A percentile compares a stretch with the other conserved stretches of the same genome.
phyloP scores from a whole-genome alignment of 2,329 filamentous ascomycete genomes.

The Ceratocystis albifundus region DNA sequence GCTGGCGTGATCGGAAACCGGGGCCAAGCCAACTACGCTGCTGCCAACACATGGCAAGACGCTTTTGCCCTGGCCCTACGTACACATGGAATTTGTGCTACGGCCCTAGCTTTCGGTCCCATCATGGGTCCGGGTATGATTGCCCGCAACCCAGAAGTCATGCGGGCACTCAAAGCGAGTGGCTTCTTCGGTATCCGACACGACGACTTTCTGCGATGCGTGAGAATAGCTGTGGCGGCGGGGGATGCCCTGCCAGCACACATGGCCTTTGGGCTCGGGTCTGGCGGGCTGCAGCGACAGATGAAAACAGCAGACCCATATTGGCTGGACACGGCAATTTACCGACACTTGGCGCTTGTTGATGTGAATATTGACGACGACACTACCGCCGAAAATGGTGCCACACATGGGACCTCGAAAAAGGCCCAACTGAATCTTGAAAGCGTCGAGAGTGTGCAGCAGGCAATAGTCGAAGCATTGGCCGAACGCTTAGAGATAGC shows the following conservation, averaged over 20 bases:
- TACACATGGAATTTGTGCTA: conserved; percentile 34
- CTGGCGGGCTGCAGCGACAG: conserved; percentile 42
- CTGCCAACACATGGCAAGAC: conserved; percentile 43
- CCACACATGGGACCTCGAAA: conserved; percentile 24
- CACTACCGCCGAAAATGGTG: neutral
- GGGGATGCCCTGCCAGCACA: conserved; percentile 34
- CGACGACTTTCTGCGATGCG: conserved; percentile 38
- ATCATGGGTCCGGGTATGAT: conserved; percentile 46
- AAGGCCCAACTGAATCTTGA: conserved; percentile 23
- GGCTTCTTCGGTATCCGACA: conserved; percentile 46
- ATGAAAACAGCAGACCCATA: conserved; percentile 44
- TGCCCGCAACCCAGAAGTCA: conserved; percentile 37
- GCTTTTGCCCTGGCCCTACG: conserved; percentile 34
- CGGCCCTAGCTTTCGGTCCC: conserved; percentile 43
- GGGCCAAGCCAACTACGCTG: conserved; percentile 48
- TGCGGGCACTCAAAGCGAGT: conserved; percentile 39
- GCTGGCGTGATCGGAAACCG: conserved; percentile 41
- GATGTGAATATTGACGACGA: conserved; percentile 30
- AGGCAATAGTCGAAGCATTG: conserved; percentile 26
- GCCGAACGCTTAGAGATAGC: conserved; percentile 35
- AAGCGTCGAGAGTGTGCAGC: conserved; percentile 30
- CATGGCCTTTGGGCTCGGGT: conserved; percentile 43
- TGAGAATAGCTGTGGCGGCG: conserved; percentile 37
- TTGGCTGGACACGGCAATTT: conserved; percentile 42
- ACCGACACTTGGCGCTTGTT: conserved; percentile 38